Base-by-base conservation (phyloP, 176 grass and related monocot genomes). In the Aegilops speltoides region DNA sequence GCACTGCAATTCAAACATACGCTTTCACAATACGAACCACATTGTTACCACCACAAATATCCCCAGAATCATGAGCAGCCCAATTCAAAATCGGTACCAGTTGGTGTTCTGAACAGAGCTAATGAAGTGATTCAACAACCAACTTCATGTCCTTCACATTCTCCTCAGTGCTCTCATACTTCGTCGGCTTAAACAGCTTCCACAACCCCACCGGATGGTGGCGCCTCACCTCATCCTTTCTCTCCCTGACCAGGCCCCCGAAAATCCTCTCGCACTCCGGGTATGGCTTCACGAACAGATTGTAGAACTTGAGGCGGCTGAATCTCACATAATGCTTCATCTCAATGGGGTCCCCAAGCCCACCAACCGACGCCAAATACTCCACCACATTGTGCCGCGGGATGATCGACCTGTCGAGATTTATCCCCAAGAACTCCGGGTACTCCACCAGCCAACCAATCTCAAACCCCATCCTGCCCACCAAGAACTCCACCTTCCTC, bases 241-340 rank as follows among this genome's bases (percentile, higher is more conserved):
- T 86, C 24, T 68, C 85, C 68, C 89, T 87, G 6, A 76, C 84
- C 0, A 37, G n/a, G 6, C 81, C 84, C 5, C 81, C 84, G 80
- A 96, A 98, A 5, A 98, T 96, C 84, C 77, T 90, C 86, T 96
- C 41, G 2, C 93, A 98, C 67, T 98, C 92, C 0, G 92, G 92
- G 72, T 98, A 98, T 0, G 97, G 97, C 80, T 98, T 96, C 43
- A 96, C 94, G 26, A 94, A 98, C 71, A 96, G 52, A 78, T 96
- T 98, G 62, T 94, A 96, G 24, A 98, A 96, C 79, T 50, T 91
- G 66, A 40, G 74, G 69, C 94, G 95, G 80, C 88, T 96, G 34
- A 98, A 78, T 71, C 88, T 86, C 22, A 94, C 92, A 69, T 92
- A 93, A 72, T 96, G 94, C 83, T 94, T 96, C 94, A 98, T 89